Percentiles rank a stretch among this genome's conserved stretches.
These are phyloP conservation scores for Boletus reticuloceps DNA, from an alignment of 768 basidiomycete species.

Conservation along the genomic window DNA sequence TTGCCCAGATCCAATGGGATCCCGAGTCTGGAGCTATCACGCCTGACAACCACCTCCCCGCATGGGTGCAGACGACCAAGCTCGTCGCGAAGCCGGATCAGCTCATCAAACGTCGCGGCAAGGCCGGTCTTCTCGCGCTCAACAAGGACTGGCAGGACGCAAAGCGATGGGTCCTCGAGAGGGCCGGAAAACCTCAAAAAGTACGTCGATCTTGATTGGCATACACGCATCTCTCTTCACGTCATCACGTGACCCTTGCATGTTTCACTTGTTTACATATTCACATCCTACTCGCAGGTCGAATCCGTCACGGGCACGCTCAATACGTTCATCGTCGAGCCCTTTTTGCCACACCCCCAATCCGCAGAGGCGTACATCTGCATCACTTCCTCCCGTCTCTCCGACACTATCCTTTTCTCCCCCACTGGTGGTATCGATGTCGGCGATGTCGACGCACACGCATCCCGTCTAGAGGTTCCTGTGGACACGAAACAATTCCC, in stretches of 20 bases:
- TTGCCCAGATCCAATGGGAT: slow-evolving; percentile 90
- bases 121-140: slow-evolving; percentile 91
- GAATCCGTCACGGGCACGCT: slow-evolving; percentile 93
- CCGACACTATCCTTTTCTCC: slow-evolving; percentile 96
- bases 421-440: slow-evolving; percentile 99
- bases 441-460: slow-evolving; percentile 97
- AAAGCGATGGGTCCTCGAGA: slow-evolving; percentile 79
- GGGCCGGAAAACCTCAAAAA: slow-evolving; percentile 91
- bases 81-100: slow-evolving; percentile 97
- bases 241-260: slow-evolving; percentile 24
- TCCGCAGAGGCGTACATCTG: slow-evolving; percentile 98
- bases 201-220: slow-evolving; percentile 28
- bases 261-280: slow-evolving; percentile 9
- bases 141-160: slow-evolving; percentile 93
- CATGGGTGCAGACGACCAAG: slow-evolving; percentile 81
- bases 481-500: slow-evolving; percentile 73
- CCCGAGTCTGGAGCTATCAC: slow-evolving; percentile 60
- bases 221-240: slow-evolving; percentile 9
- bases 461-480: slow-evolving; percentile 81
- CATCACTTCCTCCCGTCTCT: slow-evolving; percentile 92
- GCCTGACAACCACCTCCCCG: slow-evolving; percentile 58
- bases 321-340: slow-evolving; percentile 97
- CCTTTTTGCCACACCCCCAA: slow-evolving; percentile 95
- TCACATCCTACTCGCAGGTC: slow-evolving; percentile 49
- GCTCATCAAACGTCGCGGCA: slow-evolving; percentile 99